Evolutionary conservation across 2,329 filamentous ascomycete species (phyloP).

Genomic region (Zymoseptoria passerinii): DNA sequence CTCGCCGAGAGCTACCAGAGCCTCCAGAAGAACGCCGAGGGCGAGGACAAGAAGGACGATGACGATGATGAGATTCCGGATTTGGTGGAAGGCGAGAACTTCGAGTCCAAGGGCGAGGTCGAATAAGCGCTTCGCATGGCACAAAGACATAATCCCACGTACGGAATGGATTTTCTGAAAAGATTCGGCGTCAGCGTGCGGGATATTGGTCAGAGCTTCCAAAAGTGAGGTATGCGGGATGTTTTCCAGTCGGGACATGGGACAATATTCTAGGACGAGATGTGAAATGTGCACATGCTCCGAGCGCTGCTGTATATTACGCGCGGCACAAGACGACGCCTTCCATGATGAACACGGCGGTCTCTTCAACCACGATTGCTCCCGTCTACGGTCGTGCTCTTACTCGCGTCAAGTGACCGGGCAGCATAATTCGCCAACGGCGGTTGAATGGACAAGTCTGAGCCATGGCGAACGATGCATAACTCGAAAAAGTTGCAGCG

Average conservation of each 20-base stretch:
- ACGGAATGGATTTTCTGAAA: not conserved
- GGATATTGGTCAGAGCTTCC: not conserved
- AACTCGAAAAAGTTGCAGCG: too few relatives aligned
- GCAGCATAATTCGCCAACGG: not conserved
- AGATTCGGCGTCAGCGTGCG: not conserved
- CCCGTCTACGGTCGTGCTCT: not conserved
- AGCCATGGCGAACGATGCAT: not conserved
- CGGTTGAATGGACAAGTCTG: not conserved
- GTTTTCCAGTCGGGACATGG: not conserved
- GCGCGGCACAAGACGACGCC: conserved; percentile 11
- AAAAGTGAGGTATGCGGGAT: not conserved
- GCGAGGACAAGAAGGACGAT: conserved; percentile 58
- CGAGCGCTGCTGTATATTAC: conserved; percentile 16
- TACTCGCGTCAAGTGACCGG: not conserved
- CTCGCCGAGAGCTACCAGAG: conserved; percentile 99
- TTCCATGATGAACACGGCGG: conserved; percentile 6
- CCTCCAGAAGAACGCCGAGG: conserved; percentile 87
- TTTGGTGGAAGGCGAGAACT: conserved; percentile 93
- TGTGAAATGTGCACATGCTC: conserved; percentile 11
- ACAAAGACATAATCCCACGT: not conserved
- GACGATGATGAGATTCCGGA: conserved; percentile 93
- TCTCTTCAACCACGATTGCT: not conserved
- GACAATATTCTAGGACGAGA: not conserved
- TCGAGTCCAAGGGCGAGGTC: conserved; percentile 79
- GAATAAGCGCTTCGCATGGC: conserved; percentile 50